phyloP scores from a whole-genome alignment of 352 stramenopile genomes.

The Pythium guiyangense region DNA sequence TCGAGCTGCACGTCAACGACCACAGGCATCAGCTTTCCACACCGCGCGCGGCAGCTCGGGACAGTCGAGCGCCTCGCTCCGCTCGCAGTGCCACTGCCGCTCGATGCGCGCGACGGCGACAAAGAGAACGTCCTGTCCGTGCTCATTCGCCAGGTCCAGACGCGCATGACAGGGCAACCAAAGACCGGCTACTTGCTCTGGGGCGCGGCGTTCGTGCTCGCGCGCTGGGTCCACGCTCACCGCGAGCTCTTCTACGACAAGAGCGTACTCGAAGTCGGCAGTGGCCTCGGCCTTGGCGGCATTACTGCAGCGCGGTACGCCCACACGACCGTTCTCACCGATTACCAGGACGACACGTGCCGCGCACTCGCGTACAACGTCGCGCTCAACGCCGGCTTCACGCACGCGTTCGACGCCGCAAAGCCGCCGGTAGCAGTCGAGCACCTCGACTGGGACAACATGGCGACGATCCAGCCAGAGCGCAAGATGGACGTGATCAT shows the following conservation, averaged over 20 bases:
- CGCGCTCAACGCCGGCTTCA: conserved; percentile 68
- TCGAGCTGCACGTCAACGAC: conserved; percentile 57
- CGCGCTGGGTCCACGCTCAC: conserved; percentile 77
- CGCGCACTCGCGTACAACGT: conserved; percentile 76
- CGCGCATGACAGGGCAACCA: conserved; percentile 79
- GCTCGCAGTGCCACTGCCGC: conserved; percentile 46
- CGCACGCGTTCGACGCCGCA: conserved; percentile 44
- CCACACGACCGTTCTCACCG: conserved; percentile 58
- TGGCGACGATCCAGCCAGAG: conserved; percentile 53
- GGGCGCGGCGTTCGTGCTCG: conserved; percentile 76
- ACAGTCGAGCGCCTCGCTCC: conserved; percentile 51
- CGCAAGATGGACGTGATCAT: conserved; percentile 78
- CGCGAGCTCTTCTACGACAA: conserved; percentile 69
- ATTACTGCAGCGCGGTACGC: conserved; percentile 76
- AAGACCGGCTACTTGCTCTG: conserved; percentile 86
- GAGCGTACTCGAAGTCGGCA: conserved; percentile 78
- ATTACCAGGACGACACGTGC: conserved; percentile 84
- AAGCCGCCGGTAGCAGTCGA: conserved; percentile 52
- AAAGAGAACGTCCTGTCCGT: conserved; percentile 33
- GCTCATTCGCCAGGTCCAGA: conserved; percentile 76
- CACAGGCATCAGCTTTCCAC: conserved; percentile 66
- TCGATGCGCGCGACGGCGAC: conserved; percentile 48
- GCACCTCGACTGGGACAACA: conserved; percentile 72
- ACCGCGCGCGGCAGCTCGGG: conserved; percentile 53
- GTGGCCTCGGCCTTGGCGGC: conserved; percentile 70